Conservation (phyloP, 192 early-diverging fungal genomes). For the Nowakowskiella sp. region DNA sequence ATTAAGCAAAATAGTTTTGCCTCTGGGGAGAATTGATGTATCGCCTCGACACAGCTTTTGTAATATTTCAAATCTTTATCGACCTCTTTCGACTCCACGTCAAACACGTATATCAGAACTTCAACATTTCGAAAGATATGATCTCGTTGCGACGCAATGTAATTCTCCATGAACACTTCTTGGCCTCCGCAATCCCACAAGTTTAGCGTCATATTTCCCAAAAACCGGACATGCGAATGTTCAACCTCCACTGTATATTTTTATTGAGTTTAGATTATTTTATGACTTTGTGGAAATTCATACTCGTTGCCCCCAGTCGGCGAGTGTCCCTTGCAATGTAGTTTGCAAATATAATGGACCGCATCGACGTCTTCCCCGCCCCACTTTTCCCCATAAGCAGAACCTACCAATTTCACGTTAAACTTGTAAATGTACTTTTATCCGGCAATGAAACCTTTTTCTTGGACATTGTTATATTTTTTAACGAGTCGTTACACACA, state of each 20-base stretch:
- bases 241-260: conserved; percentile 82
- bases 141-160: conserved; percentile 83
- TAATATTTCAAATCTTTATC: conserved; percentile 90
- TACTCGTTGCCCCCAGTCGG: conserved; percentile 90
- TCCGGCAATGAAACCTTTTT: no score
- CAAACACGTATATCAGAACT: conserved; percentile 98
- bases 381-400: conserved; percentile 97
- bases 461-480: no score
- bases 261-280: conserved; percentile 4
- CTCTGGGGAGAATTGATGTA: conserved; percentile 71
- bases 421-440: no score
- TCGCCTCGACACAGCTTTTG: conserved; percentile 76
- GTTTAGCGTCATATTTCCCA: conserved; percentile 93
- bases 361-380: conserved; percentile 98
- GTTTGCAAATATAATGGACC: conserved; percentile 96
- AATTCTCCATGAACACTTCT: conserved; percentile 94
- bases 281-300: conserved; percentile 7
- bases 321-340: conserved; percentile 93
- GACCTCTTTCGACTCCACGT: conserved; percentile 83
- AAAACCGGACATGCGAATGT: conserved; percentile 88
- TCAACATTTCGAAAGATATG: conserved; percentile 97
- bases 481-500: no score
- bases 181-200: conserved; percentile 97
- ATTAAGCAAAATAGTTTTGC: conserved; percentile 93
- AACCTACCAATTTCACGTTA: no score